Conservation (phyloP, 371 early-diverging fungal genomes). For the Apophysomyces ossiformis region DNA sequence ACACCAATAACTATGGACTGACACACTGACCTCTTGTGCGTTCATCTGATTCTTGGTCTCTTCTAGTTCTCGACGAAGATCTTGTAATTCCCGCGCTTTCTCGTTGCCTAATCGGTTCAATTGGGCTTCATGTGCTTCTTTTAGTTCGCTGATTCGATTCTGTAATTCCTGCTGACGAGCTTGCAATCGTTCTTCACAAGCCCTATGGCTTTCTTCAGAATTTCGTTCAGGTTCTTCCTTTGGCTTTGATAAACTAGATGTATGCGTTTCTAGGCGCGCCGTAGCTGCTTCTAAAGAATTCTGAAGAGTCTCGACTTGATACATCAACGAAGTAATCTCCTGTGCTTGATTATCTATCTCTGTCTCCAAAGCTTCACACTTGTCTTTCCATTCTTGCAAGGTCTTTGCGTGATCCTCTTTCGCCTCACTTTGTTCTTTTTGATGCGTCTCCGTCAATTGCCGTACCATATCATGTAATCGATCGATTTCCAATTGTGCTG, state of each 20-base stretch:
- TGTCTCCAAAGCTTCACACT: slow-evolving; percentile 24
- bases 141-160: slow-evolving; percentile 25
- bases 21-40: background rate
- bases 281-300: slow-evolving; percentile 47
- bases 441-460: slow-evolving; percentile 21
- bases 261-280: slow-evolving; percentile 36
- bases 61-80: slow-evolving; percentile 17
- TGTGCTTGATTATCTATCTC: slow-evolving; percentile 31
- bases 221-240: slow-evolving; percentile 1
- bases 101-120: slow-evolving; percentile 38
- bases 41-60: slow-evolving; percentile 4
- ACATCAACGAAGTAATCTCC: slow-evolving; percentile 33
- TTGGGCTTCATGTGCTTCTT: slow-evolving; percentile 35
- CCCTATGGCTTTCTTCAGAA: slow-evolving; percentile 19
- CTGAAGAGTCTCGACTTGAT: slow-evolving; percentile 42
- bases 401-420: slow-evolving; percentile 8
- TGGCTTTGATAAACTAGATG: slow-evolving; percentile 18
- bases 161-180: slow-evolving; percentile 35
- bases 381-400: slow-evolving; percentile 21
- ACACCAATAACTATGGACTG: background rate
- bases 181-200: slow-evolving; percentile 30
- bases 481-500: slow-evolving; percentile 40
- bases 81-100: slow-evolving; percentile 35
- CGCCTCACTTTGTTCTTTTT: slow-evolving; percentile 12
- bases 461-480: slow-evolving; percentile 27